Evolutionary conservation across 2,329 filamentous ascomycete species (phyloP).

Genomic region (Verticillium dahliae): DNA sequence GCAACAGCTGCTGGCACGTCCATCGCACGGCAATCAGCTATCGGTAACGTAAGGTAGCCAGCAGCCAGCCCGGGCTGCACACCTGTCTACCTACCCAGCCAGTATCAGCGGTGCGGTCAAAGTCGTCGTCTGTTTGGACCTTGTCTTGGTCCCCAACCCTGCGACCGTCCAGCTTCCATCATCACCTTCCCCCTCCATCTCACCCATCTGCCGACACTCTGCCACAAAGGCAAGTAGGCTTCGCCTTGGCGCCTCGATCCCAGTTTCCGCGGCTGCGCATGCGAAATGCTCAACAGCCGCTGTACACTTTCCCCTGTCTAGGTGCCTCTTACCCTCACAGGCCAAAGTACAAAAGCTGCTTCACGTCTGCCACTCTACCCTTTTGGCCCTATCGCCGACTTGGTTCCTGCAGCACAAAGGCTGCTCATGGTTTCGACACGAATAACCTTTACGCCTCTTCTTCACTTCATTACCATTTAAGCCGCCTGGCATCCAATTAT

Average conservation of each 20-base stretch:
- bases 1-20: not conserved
- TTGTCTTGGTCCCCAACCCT: not conserved
- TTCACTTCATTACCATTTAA: not conserved
- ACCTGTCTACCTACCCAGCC: not conserved
- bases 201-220: not conserved
- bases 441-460: not conserved
- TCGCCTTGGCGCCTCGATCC: not conserved
- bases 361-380: not conserved
- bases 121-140: not conserved
- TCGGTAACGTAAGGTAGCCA: too few species aligned
- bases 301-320: constrained; percentile 12
- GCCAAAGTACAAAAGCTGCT: constrained; percentile 5
- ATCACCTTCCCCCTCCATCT: not conserved
- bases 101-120: not conserved
- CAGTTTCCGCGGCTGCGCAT: not conserved
- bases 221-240: not conserved
- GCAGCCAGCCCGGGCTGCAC: too few species aligned
- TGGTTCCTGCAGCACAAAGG: not conserved
- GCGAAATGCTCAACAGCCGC: constrained; percentile 11
- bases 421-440: constrained; percentile 6
- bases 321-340: constrained; percentile 5
- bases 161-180: not conserved
- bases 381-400: constrained; percentile 8
- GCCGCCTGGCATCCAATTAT: not conserved
- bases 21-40: too few species aligned